phyloP scores from a whole-genome alignment of 2,329 filamentous ascomycete genomes.

The Trichoderma breve region DNA sequence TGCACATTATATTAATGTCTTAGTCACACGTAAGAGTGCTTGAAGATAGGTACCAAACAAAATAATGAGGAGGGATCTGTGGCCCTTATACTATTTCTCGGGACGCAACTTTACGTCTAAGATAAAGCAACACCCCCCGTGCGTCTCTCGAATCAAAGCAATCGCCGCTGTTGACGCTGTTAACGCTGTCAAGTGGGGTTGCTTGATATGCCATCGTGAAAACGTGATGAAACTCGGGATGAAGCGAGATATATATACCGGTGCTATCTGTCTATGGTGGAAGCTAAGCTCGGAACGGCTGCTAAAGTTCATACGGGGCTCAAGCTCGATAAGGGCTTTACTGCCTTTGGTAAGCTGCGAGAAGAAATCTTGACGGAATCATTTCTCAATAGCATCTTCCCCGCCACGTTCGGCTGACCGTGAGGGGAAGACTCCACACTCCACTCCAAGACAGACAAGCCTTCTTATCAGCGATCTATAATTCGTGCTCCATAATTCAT shows the following conservation, averaged over 20 bases:
- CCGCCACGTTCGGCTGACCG: neutral
- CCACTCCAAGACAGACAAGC: neutral
- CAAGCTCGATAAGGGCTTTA: neutral
- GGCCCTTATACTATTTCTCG: neutral
- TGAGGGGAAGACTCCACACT: slow-evolving; percentile 13
- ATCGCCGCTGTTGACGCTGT: neutral
- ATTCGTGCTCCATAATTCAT: neutral
- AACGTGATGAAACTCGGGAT: neutral
- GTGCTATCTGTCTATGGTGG: neutral
- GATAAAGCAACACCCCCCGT: neutral
- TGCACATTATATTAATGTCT: neutral
- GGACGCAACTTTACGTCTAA: neutral
- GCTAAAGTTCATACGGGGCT: slow-evolving; percentile 11
- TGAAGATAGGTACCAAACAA: neutral
- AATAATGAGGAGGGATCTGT: neutral
- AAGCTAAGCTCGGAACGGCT: slow-evolving; percentile 11
- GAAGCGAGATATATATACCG: neutral
- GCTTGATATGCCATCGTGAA: neutral
- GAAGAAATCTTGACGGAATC: neutral
- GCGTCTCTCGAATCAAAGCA: neutral
- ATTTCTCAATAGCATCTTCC: neutral
- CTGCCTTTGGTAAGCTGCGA: neutral
- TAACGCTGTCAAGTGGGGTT: neutral
- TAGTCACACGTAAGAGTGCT: neutral
- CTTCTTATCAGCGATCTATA: neutral